Evolutionary conservation across 2,329 filamentous ascomycete species (phyloP).

Genomic region (Cladosporium sp.): DNA sequence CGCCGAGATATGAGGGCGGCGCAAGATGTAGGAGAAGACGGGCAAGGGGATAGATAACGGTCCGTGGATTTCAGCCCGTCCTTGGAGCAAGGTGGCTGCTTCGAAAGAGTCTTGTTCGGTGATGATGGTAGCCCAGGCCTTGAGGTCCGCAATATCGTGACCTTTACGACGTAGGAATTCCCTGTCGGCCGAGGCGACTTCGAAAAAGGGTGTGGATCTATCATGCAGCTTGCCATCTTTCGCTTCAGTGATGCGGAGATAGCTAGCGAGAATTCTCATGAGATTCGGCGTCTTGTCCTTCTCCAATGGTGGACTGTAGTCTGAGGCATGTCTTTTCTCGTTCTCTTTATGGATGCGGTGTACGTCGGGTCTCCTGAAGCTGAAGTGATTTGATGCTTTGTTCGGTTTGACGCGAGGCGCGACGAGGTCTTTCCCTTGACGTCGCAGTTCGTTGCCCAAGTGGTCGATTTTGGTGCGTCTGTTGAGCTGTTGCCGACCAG

Average conservation of each 20-base stretch:
- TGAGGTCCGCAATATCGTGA: slow-evolving; percentile 21
- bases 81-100: slow-evolving; percentile 19
- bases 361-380: not conserved
- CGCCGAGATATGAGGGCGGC: slow-evolving; percentile 37
- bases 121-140: slow-evolving; percentile 21
- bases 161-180: slow-evolving; percentile 16
- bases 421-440: not conserved
- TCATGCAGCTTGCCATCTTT: slow-evolving; percentile 14
- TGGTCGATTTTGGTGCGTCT: slow-evolving; percentile 6
- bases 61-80: slow-evolving; percentile 1
- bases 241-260: slow-evolving; percentile 14
- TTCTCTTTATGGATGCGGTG: not conserved
- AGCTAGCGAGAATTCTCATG: slow-evolving; percentile 17
- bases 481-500: not conserved
- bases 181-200: slow-evolving; percentile 10
- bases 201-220: slow-evolving; percentile 5
- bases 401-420: slow-evolving; percentile 3
- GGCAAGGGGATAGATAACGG: slow-evolving; percentile 38
- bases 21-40: slow-evolving; percentile 44
- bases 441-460: not conserved
- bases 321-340: slow-evolving; percentile 10
- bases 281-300: slow-evolving; percentile 11
- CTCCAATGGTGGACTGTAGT: slow-evolving; percentile 1
- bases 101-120: slow-evolving; percentile 16
- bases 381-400: not conserved